These are phyloP conservation scores for Calocybe indica DNA, from an alignment of 768 basidiomycete genomes.

Conservation along the genomic window DNA sequence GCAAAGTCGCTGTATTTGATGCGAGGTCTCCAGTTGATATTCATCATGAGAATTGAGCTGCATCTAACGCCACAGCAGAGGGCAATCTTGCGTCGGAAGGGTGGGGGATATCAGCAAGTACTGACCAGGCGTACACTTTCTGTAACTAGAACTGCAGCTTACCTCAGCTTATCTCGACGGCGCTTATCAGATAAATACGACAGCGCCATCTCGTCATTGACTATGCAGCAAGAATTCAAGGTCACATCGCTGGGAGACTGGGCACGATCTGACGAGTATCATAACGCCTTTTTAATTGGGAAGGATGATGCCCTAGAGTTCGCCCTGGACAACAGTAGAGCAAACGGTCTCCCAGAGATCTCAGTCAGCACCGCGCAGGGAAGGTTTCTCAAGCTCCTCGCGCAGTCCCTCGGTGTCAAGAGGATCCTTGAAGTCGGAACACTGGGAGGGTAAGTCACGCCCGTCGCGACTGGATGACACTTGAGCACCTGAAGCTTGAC, in stretches of 20 bases:
- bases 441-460: conserved; percentile 46
- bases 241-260: conserved; percentile 29
- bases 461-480: too few species aligned
- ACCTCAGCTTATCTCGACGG: too few species aligned
- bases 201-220: neutral
- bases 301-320: conserved; percentile 37
- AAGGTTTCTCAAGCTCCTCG: conserved; percentile 50
- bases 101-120: too few species aligned
- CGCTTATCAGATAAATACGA: neutral
- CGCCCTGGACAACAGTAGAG: conserved; percentile 31
- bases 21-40: too few species aligned
- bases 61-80: too few species aligned
- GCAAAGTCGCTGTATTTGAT: too few species aligned
- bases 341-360: conserved; percentile 44
- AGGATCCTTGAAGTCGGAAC: conserved; percentile 62
- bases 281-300: conserved; percentile 47
- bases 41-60: too few species aligned
- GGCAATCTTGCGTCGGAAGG: too few species aligned
- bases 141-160: too few species aligned
- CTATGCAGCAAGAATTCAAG: conserved; percentile 6
- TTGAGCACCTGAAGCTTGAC: too few species aligned
- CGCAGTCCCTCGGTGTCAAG: conserved; percentile 45
- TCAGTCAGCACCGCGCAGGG: conserved; percentile 50
- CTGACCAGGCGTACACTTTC: too few species aligned
- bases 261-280: conserved; percentile 48